Percentiles rank a stretch among this genome's conserved stretches.
Conservation (phyloP, 306 rosid genomes). For the Lathyrus sativus region DNA sequence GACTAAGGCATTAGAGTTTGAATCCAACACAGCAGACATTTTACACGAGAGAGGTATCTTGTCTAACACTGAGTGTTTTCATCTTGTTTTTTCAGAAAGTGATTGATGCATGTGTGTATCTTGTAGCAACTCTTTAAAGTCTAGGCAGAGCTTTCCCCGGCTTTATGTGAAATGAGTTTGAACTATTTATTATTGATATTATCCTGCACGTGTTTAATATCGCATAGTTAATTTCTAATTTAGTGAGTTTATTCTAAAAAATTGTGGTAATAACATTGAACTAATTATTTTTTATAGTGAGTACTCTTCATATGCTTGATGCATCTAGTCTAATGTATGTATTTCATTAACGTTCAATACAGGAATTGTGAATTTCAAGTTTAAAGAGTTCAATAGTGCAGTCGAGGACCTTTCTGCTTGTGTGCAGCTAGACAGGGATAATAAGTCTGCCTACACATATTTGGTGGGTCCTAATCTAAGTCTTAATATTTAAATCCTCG, state of each 20-base stretch:
- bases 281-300: slow-evolving; percentile 1
- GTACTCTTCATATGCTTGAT: slow-evolving; percentile 17
- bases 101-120: slow-evolving; percentile 15
- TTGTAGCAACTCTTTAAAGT: slow-evolving; percentile 32
- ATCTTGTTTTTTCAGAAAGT: slow-evolving; percentile 20
- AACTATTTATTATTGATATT: slow-evolving; percentile 11
- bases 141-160: slow-evolving; percentile 12
- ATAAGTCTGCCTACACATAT: slow-evolving; percentile 78
- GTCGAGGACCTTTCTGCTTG: slow-evolving; percentile 76
- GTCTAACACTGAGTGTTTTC: slow-evolving; percentile 26
- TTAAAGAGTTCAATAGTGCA: slow-evolving; percentile 73
- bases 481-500: slow-evolving; percentile 28
- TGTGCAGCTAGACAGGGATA: slow-evolving; percentile 69
- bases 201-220: slow-evolving; percentile 3
- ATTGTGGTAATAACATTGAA: slow-evolving; percentile 23
- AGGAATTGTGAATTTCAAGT: slow-evolving; percentile 88
- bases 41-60: slow-evolving; percentile 88
- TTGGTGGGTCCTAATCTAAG: slow-evolving; percentile 57
- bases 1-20: slow-evolving; percentile 80
- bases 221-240: slow-evolving; percentile 4
- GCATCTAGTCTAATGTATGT: slow-evolving; percentile 28
- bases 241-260: slow-evolving; percentile 28
- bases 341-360: slow-evolving; percentile 36
- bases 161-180: slow-evolving; percentile 28
- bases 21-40: slow-evolving; percentile 78